phyloP scores from a whole-genome alignment of 2,329 filamentous ascomycete genomes.

The Xylaria sp. region DNA sequence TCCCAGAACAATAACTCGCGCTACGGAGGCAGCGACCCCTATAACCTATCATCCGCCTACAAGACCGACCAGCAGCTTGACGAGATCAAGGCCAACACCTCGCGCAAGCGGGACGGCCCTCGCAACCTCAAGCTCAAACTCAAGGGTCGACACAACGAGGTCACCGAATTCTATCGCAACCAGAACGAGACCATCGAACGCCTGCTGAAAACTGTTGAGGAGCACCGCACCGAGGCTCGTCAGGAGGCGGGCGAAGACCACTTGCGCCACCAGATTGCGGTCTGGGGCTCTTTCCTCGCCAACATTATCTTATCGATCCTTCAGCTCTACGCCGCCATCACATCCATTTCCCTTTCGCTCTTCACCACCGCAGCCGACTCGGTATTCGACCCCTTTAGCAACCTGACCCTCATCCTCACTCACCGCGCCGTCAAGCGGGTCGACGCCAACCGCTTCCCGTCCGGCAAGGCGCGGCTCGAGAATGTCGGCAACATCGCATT shows the following conservation, averaged over 20 bases:
- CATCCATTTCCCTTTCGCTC: slow-evolving; percentile 89
- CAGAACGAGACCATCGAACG: slow-evolving; percentile 96
- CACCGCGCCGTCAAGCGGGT: slow-evolving; percentile 89
- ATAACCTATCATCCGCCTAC: slow-evolving; percentile 78
- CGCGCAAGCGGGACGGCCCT: slow-evolving; percentile 72
- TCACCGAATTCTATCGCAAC: slow-evolving; percentile 85
- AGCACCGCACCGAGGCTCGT: slow-evolving; percentile 83
- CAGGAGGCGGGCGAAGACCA: slow-evolving; percentile 85
- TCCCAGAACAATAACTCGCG: slow-evolving; percentile 44
- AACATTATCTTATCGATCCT: slow-evolving; percentile 82
- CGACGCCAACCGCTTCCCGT: slow-evolving; percentile 86
- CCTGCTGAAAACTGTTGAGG: slow-evolving; percentile 90
- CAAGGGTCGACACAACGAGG: slow-evolving; percentile 58
- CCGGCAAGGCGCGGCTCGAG: slow-evolving; percentile 92
- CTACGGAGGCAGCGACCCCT: slow-evolving; percentile 78
- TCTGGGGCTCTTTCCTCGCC: slow-evolving; percentile 76
- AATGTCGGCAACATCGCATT: slow-evolving; percentile 96
- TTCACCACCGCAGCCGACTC: slow-evolving; percentile 98
- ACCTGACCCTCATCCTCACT: slow-evolving; percentile 85
- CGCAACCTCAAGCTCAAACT: slow-evolving; percentile 31
- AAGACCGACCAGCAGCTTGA: slow-evolving; percentile 82
- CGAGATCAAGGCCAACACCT: slow-evolving; percentile 81
- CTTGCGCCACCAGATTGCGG: slow-evolving; percentile 74
- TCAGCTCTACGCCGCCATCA: slow-evolving; percentile 88
- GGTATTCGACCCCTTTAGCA: slow-evolving; percentile 91